A percentile compares a stretch with the other conserved stretches of the same genome.
Evolutionary conservation across 495 filamentous ascomycete genomes (phyloP).

Genomic region (Aspergillus leporis): DNA sequence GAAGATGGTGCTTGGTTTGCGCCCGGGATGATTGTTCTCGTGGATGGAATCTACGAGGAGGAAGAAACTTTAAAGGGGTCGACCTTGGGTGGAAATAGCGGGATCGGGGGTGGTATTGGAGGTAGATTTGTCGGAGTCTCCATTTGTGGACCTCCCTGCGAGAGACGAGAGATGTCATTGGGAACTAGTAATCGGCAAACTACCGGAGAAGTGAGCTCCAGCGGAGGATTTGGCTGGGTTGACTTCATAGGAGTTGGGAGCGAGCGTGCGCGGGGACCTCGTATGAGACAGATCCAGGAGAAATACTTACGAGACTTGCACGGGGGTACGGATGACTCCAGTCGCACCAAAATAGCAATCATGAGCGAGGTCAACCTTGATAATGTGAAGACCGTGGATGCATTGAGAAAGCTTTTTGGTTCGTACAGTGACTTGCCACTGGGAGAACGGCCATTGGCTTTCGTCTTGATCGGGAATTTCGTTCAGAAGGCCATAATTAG

Average conservation of each 20-base stretch:
- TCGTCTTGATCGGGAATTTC: conserved; percentile 86
- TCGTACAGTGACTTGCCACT: conserved; percentile 56
- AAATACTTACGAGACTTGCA: conserved; percentile 31
- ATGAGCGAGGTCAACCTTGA: conserved; percentile 85
- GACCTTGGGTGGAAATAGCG: conserved; percentile 70
- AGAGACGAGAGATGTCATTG: conserved; percentile 75
- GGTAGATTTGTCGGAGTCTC: conserved; percentile 87
- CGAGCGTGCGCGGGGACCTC: conserved; percentile 76
- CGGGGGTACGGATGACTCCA: conserved; percentile 30
- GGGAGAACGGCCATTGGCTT: conserved; percentile 66
- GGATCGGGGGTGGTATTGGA: conserved; percentile 84
- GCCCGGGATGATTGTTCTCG: conserved; percentile 91
- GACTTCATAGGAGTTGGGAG: conserved; percentile 93
- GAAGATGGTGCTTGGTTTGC: conserved; percentile 87
- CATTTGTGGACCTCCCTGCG: conserved; percentile 85
- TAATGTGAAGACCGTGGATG: conserved; percentile 71
- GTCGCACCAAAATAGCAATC: conserved; percentile 61
- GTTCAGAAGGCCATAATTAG: conserved; percentile 67
- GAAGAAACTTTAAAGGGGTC: conserved; percentile 68
- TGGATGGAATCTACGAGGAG: conserved; percentile 94
- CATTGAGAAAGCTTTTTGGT: conserved; percentile 71
- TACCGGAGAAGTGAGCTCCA: conserved; percentile 55
- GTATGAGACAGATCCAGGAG: conserved; percentile 77
- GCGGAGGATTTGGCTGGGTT: conserved; percentile 91
- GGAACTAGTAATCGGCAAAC: conserved; percentile 62